A percentile compares a stretch with the other conserved stretches of the same genome.
phyloP scores from a whole-genome alignment of 2,329 filamentous ascomycete species.

The Ophiostoma perfectum region DNA sequence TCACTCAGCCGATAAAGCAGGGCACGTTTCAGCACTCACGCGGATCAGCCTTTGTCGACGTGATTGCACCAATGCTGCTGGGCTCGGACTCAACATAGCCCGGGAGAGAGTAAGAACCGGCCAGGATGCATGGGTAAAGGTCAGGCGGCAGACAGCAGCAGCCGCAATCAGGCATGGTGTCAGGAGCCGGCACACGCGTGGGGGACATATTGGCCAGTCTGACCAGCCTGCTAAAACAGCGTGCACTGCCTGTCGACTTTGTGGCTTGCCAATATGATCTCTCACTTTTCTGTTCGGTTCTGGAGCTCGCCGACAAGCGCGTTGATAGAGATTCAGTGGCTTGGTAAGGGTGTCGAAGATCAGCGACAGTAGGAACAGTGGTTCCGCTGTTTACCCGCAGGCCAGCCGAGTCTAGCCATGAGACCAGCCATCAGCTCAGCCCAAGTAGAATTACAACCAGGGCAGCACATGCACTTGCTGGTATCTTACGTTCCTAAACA shows the following conservation, averaged over 20 bases:
- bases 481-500: too few species aligned
- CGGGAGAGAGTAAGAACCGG: too few species aligned
- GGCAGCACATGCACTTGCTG: too few species aligned
- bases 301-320: not conserved
- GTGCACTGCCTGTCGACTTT: too few species aligned
- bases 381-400: conserved; percentile 8
- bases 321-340: not conserved
- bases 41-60: not conserved
- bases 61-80: too few species aligned
- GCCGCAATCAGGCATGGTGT: not conserved
- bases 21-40: not conserved
- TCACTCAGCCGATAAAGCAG: not conserved
- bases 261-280: too few species aligned
- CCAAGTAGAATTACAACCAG: not conserved
- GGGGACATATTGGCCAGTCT: not conserved
- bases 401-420: conserved; percentile 8
- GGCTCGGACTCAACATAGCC: too few species aligned
- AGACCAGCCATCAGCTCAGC: not conserved
- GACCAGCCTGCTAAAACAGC: too few species aligned
- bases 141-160: not conserved
- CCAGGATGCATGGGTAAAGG: not conserved
- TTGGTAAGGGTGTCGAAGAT: not conserved
- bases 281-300: not conserved
- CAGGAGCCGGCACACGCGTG: not conserved
- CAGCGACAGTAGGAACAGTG: not conserved